A percentile compares a stretch with the other conserved stretches of the same genome.
Evolutionary conservation across 139 green algal species (phyloP).

Genomic region (Protoeuglena noctilucae): DNA sequence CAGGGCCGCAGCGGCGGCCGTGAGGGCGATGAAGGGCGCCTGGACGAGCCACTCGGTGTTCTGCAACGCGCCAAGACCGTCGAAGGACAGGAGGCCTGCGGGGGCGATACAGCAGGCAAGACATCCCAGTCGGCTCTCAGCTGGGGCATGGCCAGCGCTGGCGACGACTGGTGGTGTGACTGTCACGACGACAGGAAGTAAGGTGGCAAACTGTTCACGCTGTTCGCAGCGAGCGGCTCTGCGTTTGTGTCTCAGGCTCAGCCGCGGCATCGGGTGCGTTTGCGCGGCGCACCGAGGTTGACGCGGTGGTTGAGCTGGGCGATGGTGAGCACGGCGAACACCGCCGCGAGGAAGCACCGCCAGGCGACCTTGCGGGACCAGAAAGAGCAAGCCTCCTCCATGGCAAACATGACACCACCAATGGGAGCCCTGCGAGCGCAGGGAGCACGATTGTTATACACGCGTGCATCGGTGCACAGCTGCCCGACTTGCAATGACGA

Average conservation of each 20-base stretch:
- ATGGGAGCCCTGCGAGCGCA: conserved; percentile 73
- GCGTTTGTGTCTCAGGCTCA: background rate
- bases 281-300: conserved; percentile 1
- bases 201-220: background rate
- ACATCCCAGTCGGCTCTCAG: no score
- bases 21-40: conserved; percentile 48
- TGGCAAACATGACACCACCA: conserved; percentile 77
- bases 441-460: no score
- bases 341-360: conserved; percentile 67
- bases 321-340: conserved; percentile 45
- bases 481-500: no score
- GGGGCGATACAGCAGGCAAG: background rate
- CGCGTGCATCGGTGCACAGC: no score
- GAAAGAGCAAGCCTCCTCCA: conserved; percentile 66
- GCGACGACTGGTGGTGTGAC: no score
- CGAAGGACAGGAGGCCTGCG: conserved; percentile 8
- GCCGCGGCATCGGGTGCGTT: background rate
- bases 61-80: conserved; percentile 15
- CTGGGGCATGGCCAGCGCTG: no score
- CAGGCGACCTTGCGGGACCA: conserved; percentile 59
- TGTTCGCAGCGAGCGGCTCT: background rate
- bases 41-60: conserved; percentile 60
- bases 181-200: background rate
- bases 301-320: conserved; percentile 21
- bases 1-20: conserved; percentile 38